Percentiles rank a stretch among this genome's conserved stretches.
Evolutionary conservation across 352 stramenopile genomes (phyloP).

Genomic region (Phytopythium boreale): DNA sequence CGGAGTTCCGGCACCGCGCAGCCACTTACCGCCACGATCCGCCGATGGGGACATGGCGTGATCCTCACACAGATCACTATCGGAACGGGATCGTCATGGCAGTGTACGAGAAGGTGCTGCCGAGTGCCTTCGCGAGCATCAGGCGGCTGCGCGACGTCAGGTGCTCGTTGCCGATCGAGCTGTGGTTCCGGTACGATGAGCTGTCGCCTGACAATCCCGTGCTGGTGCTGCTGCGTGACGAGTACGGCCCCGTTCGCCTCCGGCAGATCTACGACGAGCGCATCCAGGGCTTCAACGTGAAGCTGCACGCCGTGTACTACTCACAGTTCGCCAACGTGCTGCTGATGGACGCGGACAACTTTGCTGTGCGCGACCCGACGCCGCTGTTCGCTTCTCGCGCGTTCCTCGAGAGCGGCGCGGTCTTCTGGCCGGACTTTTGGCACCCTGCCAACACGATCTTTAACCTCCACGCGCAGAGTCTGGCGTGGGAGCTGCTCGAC

Average conservation of each 20-base stretch:
- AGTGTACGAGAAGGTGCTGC: conserved; percentile 38
- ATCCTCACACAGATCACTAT: neutral
- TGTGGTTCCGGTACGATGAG: conserved; percentile 56
- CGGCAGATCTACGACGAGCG: conserved; percentile 44
- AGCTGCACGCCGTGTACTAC: conserved; percentile 50
- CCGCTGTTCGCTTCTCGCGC: conserved; percentile 27
- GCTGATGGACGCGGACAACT: conserved; percentile 51
- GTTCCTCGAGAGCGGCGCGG: conserved; percentile 30
- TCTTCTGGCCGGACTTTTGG: conserved; percentile 59
- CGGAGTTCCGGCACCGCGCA: conserved; percentile 45
- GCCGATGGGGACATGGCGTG: conserved; percentile 21
- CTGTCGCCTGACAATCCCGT: conserved; percentile 34
- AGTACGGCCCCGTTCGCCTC: conserved; percentile 32
- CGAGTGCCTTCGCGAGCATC: conserved; percentile 49
- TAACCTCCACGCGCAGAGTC: conserved; percentile 53
- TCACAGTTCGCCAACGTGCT: conserved; percentile 43
- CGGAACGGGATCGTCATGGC: conserved; percentile 43
- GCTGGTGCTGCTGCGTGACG: conserved; percentile 26
- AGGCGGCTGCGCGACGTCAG: conserved; percentile 31
- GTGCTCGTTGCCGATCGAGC: conserved; percentile 42
- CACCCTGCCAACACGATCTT: conserved; percentile 50
- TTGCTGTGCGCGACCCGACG: conserved; percentile 37
- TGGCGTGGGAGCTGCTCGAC: conserved; percentile 47
- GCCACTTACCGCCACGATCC: conserved; percentile 54
- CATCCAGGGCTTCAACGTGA: conserved; percentile 47